Conservation (phyloP, 441 rosid species). For the Brassica balearica region DNA sequence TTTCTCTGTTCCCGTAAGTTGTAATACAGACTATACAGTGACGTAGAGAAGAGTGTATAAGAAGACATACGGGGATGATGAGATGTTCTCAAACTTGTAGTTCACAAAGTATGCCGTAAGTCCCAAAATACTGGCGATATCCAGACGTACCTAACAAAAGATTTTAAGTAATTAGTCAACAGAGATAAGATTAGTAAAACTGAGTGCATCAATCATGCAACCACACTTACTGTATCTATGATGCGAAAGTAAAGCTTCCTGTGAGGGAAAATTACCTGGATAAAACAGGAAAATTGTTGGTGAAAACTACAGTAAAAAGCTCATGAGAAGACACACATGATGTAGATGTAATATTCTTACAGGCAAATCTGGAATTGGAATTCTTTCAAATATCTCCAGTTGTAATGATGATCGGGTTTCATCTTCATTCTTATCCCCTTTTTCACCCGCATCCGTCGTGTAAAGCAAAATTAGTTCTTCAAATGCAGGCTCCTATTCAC, state of each 20-base stretch:
- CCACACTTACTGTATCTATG: constrained; percentile 84
- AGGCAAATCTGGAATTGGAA: constrained; percentile 94
- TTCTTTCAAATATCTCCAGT: constrained; percentile 83
- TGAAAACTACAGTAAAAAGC: constrained; percentile 34
- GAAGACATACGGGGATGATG: constrained; percentile 79
- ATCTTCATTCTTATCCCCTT: constrained; percentile 50
- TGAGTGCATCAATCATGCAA: constrained; percentile 5
- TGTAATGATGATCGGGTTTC: constrained; percentile 73
- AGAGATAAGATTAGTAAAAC: background rate
- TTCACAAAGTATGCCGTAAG: constrained; percentile 89
- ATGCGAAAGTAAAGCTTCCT: constrained; percentile 95
- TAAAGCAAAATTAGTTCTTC: constrained; percentile 89
- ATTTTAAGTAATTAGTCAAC: constrained; percentile 38
- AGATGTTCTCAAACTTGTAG: constrained; percentile 90
- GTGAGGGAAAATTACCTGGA: constrained; percentile 94
- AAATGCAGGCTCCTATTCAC: constrained; percentile 88
- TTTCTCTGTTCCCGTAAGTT: no score
- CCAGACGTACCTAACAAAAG: constrained; percentile 83
- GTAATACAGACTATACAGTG: no score
- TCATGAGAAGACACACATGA: constrained; percentile 12
- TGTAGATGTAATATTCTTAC: constrained; percentile 53
- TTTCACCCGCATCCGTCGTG: constrained; percentile 60
- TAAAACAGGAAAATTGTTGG: constrained; percentile 35
- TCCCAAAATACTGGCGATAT: constrained; percentile 84
- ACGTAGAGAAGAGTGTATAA: constrained; percentile 3